Evolutionary conservation across 179 eudicot genomes (phyloP).

Genomic region (Beta corolliflora): DNA sequence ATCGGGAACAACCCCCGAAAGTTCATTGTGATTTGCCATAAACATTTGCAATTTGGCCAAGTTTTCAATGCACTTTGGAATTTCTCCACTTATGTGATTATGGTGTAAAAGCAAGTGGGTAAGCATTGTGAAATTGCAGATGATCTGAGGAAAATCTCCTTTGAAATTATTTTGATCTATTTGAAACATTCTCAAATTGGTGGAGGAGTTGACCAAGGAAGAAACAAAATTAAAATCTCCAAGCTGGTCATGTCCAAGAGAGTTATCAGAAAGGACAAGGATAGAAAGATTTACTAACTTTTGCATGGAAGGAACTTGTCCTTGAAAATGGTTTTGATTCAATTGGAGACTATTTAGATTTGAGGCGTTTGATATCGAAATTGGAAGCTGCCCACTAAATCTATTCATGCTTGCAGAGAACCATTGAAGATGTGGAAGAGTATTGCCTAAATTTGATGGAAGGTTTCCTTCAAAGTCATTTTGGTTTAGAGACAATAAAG

Average conservation of each 20-base stretch:
- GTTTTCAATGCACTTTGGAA: conserved; percentile 23
- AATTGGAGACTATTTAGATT: too few relatives aligned
- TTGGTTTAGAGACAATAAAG: too few relatives aligned
- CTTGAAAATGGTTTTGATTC: too few relatives aligned
- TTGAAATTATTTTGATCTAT: conserved; percentile 16
- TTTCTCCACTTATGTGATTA: conserved; percentile 23
- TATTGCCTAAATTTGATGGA: too few relatives aligned
- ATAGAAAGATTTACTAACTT: too few relatives aligned
- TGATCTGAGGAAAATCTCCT: conserved; percentile 14
- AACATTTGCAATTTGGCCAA: neutral
- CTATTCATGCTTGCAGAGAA: too few relatives aligned
- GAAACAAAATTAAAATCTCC: conserved; percentile 33
- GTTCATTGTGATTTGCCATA: neutral
- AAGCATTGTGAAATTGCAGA: conserved; percentile 34
- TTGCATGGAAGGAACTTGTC: too few relatives aligned
- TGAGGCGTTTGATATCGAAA: too few relatives aligned
- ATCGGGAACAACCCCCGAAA: conserved; percentile 21
- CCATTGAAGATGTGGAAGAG: too few relatives aligned
- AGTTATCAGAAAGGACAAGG: too few relatives aligned
- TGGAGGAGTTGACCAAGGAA: conserved; percentile 26
- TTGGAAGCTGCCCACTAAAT: too few relatives aligned
- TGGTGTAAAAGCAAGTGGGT: rapidly evolving
- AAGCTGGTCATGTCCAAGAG: neutral
- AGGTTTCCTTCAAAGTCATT: too few relatives aligned
- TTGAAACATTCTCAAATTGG: neutral